These are phyloP conservation scores for Paecilomyces fulvus DNA, from an alignment of 2,329 filamentous ascomycete genomes.

Conservation along the genomic window DNA sequence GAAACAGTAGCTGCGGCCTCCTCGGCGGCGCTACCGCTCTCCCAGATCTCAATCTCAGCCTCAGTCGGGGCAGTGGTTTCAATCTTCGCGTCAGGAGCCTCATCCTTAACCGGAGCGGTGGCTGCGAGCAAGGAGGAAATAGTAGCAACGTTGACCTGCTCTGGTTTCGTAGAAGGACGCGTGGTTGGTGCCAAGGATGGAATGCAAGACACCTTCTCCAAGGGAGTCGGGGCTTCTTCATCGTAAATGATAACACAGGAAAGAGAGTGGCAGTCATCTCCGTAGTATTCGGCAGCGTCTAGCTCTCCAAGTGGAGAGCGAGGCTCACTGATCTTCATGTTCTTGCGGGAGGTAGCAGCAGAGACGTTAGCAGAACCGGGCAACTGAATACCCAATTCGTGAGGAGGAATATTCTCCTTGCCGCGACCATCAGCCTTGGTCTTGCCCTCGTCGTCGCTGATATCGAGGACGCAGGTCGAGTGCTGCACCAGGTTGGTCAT, in stretches of 20 bases:
- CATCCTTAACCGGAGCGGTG: conserved; percentile 7
- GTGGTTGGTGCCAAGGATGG: conserved; percentile 1
- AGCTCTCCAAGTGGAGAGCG: conserved; percentile 60
- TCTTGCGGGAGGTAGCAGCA: conserved; percentile 26
- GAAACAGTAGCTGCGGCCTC: conserved; percentile 22
- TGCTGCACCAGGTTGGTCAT: conserved; percentile 91
- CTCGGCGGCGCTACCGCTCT: conserved; percentile 58
- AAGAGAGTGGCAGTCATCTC: conserved; percentile 55
- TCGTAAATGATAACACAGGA: conserved; percentile 56
- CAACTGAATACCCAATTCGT: conserved; percentile 50
- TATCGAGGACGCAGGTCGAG: conserved; percentile 75
- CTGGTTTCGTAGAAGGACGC: conserved; percentile 6
- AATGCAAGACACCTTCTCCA: conserved; percentile 10
- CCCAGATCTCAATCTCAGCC: conserved; percentile 58
- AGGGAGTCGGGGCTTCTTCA: conserved; percentile 39
- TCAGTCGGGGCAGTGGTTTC: conserved; percentile 45
- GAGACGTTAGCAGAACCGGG: conserved; percentile 28
- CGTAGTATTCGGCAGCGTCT: conserved; percentile 58
- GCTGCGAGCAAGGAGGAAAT: conserved; percentile 18
- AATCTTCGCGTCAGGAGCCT: conserved; percentile 36
- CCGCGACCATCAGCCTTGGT: conserved; percentile 55
- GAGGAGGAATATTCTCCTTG: conserved; percentile 89
- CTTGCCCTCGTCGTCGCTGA: conserved; percentile 72
- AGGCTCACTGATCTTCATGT: conserved; percentile 56
- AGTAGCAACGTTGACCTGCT: conserved; percentile 13